Conservation (phyloP, 2,329 filamentous ascomycete species). For the Trichophyton equinum region DNA sequence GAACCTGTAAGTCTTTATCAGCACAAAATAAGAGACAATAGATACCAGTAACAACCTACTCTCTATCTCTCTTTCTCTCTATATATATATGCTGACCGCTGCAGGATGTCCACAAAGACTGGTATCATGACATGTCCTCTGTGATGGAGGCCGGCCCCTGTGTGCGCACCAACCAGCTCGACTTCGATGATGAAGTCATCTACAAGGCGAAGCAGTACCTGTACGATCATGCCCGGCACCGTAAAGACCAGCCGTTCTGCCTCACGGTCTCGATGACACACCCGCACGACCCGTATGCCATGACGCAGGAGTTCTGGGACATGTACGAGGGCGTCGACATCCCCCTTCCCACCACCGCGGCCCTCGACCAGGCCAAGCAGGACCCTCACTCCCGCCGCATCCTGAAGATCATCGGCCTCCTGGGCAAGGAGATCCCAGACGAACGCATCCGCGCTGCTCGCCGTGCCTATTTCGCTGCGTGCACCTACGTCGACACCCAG, state of each 20-base stretch:
- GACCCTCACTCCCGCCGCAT: slow-evolving; percentile 80
- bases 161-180: slow-evolving; percentile 83
- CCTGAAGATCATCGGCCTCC: slow-evolving; percentile 74
- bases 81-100: not conserved
- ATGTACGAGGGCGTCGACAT: slow-evolving; percentile 82
- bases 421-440: slow-evolving; percentile 68
- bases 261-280: slow-evolving; percentile 89
- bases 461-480: slow-evolving; percentile 82
- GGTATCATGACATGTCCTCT: slow-evolving; percentile 93
- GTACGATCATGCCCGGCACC: slow-evolving; percentile 78
- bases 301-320: slow-evolving; percentile 89
- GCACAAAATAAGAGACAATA: too few species aligned
- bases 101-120: slow-evolving; percentile 56
- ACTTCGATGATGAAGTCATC: slow-evolving; percentile 95
- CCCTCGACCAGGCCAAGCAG: slow-evolving; percentile 66
- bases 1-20: slow-evolving; percentile 45
- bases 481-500: slow-evolving; percentile 88
- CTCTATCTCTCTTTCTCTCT: not conserved
- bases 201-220: slow-evolving; percentile 80
- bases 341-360: slow-evolving; percentile 58
- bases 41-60: not conserved
- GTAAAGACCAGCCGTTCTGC: slow-evolving; percentile 65
- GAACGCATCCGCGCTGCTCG: slow-evolving; percentile 77
- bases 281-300: slow-evolving; percentile 89
- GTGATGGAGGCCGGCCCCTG: slow-evolving; percentile 82